phyloP scores from a whole-genome alignment of 495 filamentous ascomycete species.

The Hypoxylon lienhwacheense region DNA sequence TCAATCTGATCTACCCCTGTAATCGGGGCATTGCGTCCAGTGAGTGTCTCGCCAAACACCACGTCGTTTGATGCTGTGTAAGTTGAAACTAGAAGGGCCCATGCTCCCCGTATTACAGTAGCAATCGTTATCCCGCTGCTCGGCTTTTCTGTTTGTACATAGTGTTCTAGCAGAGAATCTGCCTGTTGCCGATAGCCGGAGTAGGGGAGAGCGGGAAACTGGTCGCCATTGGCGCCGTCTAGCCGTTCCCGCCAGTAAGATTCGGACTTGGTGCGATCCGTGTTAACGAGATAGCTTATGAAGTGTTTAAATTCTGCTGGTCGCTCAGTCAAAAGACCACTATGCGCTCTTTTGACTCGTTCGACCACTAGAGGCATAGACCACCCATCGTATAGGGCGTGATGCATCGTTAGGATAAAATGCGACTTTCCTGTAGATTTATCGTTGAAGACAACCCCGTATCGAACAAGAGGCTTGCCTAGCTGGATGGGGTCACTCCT shows the following conservation, averaged over 20 bases:
- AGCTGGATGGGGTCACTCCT: slow-evolving; percentile 54
- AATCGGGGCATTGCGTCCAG: slow-evolving; percentile 56
- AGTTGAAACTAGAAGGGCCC: slow-evolving; percentile 59
- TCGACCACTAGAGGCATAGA: slow-evolving; percentile 60
- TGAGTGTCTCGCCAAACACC: slow-evolving; percentile 59
- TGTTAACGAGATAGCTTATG: slow-evolving; percentile 47
- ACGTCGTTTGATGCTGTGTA: slow-evolving; percentile 58
- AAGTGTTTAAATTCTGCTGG: slow-evolving; percentile 51
- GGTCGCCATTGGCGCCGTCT: slow-evolving; percentile 53
- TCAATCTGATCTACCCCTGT: slow-evolving; percentile 54
- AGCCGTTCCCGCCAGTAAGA: slow-evolving; percentile 50
- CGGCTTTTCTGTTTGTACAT: slow-evolving; percentile 45
- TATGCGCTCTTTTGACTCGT: slow-evolving; percentile 51
- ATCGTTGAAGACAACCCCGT: slow-evolving; percentile 50
- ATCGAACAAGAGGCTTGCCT: slow-evolving; percentile 57
- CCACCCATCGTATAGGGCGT: slow-evolving; percentile 72
- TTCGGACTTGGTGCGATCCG: slow-evolving; percentile 39
- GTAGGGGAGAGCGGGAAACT: slow-evolving; percentile 61
- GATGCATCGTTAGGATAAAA: slow-evolving; percentile 66
- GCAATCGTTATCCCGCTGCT: slow-evolving; percentile 56
- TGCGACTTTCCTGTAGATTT: slow-evolving; percentile 43
- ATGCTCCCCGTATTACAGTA: slow-evolving; percentile 63
- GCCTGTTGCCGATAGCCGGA: slow-evolving; percentile 57
- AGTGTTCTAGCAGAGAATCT: slow-evolving; percentile 54
- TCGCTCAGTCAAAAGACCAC: slow-evolving; percentile 44